Percentiles rank a stretch among this genome's conserved stretches.
Evolutionary conservation across 75 land plant genomes (phyloP).

Genomic region (Cupressus sempervirens): DNA sequence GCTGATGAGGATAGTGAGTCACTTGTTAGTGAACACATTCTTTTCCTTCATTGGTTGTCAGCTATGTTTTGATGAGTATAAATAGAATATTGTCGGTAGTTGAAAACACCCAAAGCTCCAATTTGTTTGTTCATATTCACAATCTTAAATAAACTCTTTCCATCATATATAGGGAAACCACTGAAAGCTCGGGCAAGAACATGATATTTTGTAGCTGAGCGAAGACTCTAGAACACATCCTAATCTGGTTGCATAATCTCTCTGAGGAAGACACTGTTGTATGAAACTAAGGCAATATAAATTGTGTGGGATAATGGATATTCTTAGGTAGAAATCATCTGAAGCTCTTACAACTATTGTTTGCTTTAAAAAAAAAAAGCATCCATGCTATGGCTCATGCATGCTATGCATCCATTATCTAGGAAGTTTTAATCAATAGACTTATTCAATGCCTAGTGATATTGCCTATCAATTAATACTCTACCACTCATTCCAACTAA

Average conservation of each 20-base stretch:
- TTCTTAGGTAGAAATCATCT: conserved; percentile 89
- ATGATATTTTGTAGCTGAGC: conserved; percentile 92
- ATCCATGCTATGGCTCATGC: conserved; percentile 93
- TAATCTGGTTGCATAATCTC: conserved; percentile 97
- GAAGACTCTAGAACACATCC: conserved; percentile 95
- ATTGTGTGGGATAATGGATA: conserved; percentile 90
- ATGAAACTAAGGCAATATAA: conserved; percentile 84
- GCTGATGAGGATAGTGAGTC: too few relatives aligned
- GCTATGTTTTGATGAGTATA: too few relatives aligned
- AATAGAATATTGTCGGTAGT: too few relatives aligned
- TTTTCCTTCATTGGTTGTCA: too few relatives aligned
- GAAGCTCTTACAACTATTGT: conserved; percentile 89
- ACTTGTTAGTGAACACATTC: too few relatives aligned
- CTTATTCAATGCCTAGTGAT: conserved; percentile 72
- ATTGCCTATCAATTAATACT: conserved; percentile 54
- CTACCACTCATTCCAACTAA: too few relatives aligned
- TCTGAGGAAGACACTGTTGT: conserved; percentile 84
- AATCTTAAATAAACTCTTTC: conserved; percentile 70
- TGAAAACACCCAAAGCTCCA: conserved; percentile 74
- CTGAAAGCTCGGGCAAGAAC: conserved; percentile 90
- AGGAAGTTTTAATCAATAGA: conserved; percentile 72
- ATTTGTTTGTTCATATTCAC: conserved; percentile 77
- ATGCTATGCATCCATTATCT: conserved; percentile 87
- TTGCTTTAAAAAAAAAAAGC: conserved; percentile 75
- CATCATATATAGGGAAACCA: conserved; percentile 86